Conservation (phyloP, 2,329 filamentous ascomycete species). For the Boeremia exigua region DNA sequence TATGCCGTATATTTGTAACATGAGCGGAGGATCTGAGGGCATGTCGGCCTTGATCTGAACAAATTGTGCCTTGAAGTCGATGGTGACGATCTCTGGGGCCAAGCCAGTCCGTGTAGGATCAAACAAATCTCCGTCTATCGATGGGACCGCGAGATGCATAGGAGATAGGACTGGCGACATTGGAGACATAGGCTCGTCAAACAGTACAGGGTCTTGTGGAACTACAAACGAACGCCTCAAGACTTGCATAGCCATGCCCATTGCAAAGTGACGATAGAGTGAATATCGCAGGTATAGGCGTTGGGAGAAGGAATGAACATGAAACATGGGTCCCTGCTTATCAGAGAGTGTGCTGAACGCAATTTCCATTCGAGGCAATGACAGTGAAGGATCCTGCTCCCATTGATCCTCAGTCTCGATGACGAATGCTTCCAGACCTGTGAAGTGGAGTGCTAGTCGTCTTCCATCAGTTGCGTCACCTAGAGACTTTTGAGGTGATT, state of each 20-base stretch:
- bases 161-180: slow-evolving; percentile 21
- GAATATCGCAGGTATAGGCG: slow-evolving; percentile 88
- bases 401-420: slow-evolving; percentile 85
- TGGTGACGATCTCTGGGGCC: slow-evolving; percentile 71
- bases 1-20: slow-evolving; percentile 85
- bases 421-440: slow-evolving; percentile 87
- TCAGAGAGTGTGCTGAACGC: slow-evolving; percentile 86
- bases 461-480: slow-evolving; percentile 72
- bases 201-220: slow-evolving; percentile 19
- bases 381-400: slow-evolving; percentile 85
- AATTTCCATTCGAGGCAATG: slow-evolving; percentile 84
- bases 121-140: slow-evolving; percentile 37
- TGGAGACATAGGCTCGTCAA: slow-evolving; percentile 18
- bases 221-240: slow-evolving; percentile 58
- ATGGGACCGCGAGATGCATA: slow-evolving; percentile 41
- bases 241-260: slow-evolving; percentile 80
- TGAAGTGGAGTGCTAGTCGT: slow-evolving; percentile 78
- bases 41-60: slow-evolving; percentile 88
- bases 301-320: slow-evolving; percentile 81
- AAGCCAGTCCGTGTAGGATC: slow-evolving; percentile 33
- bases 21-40: slow-evolving; percentile 86
- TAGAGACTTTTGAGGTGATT: slow-evolving; percentile 57
- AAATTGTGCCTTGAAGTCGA: slow-evolving; percentile 82
- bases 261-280: slow-evolving; percentile 88
- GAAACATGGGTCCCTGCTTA: slow-evolving; percentile 83